Evolutionary conservation across 2,329 filamentous ascomycete species (phyloP), one percentile per base, ranked within the genome.

Genomic region (Diaporthe amygdali): DNA sequence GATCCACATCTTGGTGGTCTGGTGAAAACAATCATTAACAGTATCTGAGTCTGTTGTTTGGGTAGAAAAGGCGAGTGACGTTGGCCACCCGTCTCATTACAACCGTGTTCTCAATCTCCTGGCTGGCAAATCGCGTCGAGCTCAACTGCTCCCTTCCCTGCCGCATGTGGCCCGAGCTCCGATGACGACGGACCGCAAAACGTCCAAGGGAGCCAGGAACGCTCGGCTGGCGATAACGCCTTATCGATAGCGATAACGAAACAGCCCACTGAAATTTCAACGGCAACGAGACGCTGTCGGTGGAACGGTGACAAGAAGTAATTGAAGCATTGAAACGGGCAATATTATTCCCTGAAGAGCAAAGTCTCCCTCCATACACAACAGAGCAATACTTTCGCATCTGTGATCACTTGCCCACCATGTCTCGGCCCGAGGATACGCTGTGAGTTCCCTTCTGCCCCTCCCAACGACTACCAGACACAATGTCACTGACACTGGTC

Each of bases 351-450:
- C n/a, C 7, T 41, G 25, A 30, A 8, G 20, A n/a, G 32, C 27
- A 22, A 20, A n/a, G 2, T 56, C 67, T 73, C 52, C 12, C n/a
- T 39, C 3, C 10, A 73, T 56, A 55, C 74, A 71, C 71, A 68
- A 54, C 27, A 69, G n/a, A 41, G 52, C 46, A n/a, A 56, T 17
- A 7, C 1, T 54, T 22, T 22, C 52, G 7, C 67, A 68, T 34
- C 15, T 6, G 15, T 54, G 4, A 39, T 5, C 52, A 32, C 14
- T 74, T 73, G 74, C 81, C 64, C 84, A 92, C 56, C 79, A 98
- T 99, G 96, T 98, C 96, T 79, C 94, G 96, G 77, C 96, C 96
- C 75, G 96, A 99, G 87, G 96, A 99, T 84, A 93, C 91, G 75
- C 91, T 98, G 94, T 96, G 87, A 78, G 89, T 77, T 39, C 74